phyloP scores from a whole-genome alignment of 179 eudicot genomes.

The Kewa caespitosa region DNA sequence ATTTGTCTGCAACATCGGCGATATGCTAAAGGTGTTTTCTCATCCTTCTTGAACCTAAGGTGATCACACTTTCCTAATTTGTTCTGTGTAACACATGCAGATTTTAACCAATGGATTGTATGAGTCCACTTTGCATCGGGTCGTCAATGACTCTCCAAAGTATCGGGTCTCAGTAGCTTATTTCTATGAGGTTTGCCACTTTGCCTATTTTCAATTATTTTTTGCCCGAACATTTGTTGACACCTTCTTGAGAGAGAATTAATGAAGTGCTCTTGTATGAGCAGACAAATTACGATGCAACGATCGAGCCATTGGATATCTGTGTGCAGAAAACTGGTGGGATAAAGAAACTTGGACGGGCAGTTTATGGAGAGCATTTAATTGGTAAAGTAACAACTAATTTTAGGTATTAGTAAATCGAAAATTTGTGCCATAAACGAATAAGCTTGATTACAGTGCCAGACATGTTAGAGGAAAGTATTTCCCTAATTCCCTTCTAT shows the following conservation, averaged over 20 bases:
- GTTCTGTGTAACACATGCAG: conserved; percentile 35
- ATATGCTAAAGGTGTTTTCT: conserved; percentile 80
- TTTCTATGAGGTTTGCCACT: conserved; percentile 77
- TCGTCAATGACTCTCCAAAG: conserved; percentile 62
- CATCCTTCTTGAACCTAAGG: not conserved
- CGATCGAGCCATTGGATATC: conserved; percentile 69
- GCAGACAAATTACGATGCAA: conserved; percentile 89
- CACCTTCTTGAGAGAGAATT: not conserved
- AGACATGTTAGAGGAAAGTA: too few relatives aligned
- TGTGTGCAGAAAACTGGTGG: conserved; percentile 66
- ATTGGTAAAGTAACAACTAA: conserved; percentile 71
- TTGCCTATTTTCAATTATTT: not conserved
- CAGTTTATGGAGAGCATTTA: conserved; percentile 89
- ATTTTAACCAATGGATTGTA: conserved; percentile 83
- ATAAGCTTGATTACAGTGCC: not conserved
- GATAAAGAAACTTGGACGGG: conserved; percentile 54
- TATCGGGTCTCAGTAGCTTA: conserved; percentile 78
- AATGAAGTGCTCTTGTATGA: conserved; percentile 2
- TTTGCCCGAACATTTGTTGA: not conserved
- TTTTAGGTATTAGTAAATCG: conserved; percentile 43
- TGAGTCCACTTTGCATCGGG: conserved; percentile 87
- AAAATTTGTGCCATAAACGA: not conserved
- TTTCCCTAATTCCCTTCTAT: too few relatives aligned
- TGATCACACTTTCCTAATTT: not conserved
- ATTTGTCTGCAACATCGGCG: conserved; percentile 92